phyloP scores from a whole-genome alignment of 140 eudicot genomes.

The Bidens hawaiensis region DNA sequence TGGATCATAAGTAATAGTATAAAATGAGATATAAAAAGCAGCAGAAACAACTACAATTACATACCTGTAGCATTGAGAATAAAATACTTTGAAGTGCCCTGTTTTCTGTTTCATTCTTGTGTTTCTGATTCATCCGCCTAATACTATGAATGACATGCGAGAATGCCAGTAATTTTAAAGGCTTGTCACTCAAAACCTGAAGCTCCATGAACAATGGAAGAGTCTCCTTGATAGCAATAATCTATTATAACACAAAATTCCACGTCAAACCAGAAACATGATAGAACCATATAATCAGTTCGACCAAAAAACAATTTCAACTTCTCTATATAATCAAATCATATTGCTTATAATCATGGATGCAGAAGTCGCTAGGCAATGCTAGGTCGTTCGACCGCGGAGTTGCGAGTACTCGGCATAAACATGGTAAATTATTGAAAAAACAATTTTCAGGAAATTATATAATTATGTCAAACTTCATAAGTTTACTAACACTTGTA shows the following conservation, averaged over 20 bases:
- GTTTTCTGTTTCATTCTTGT: constrained; percentile 89
- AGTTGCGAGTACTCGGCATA: no score
- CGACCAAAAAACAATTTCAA: no score
- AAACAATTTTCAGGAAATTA: no score
- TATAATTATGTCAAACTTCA: no score
- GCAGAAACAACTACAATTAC: constrained; percentile 1
- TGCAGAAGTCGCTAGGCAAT: no score
- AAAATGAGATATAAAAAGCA: neutral
- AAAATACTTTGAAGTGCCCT: constrained; percentile 76
- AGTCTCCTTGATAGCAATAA: constrained; percentile 70
- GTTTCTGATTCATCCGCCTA: constrained; percentile 92
- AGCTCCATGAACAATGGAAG: constrained; percentile 93
- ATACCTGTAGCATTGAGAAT: constrained; percentile 83
- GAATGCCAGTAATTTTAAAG: constrained; percentile 60
- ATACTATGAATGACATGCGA: constrained; percentile 77
- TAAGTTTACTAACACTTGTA: no score
- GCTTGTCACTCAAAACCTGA: constrained; percentile 73
- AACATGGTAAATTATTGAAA: no score
- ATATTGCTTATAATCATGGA: no score
- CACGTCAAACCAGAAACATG: no score
- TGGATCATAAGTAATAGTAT: neutral
- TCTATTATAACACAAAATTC: constrained; percentile 30
- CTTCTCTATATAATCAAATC: no score
- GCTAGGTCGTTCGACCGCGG: no score
- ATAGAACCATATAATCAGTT: no score